A percentile compares a stretch with the other conserved stretches of the same genome.
These are phyloP conservation scores for Neonectria magnoliae DNA, from an alignment of 2,329 filamentous ascomycete genomes.

Conservation along the genomic window DNA sequence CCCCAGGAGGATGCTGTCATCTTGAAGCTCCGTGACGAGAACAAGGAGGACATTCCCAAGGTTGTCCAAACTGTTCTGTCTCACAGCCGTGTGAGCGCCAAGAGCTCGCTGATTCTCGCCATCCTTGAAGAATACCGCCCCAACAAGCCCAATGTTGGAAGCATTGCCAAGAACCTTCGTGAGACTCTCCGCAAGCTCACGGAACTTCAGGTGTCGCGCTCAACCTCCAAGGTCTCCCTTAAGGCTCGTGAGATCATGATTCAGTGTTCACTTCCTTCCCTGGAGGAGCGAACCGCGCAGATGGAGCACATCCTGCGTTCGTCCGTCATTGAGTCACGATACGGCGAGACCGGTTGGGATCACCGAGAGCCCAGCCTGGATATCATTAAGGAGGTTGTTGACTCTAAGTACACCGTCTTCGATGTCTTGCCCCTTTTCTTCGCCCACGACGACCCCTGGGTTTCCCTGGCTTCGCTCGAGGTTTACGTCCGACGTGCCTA, in stretches of 20 bases:
- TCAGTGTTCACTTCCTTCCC: conserved; percentile 92
- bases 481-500: conserved; percentile 97
- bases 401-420: conserved; percentile 98
- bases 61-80: conserved; percentile 92
- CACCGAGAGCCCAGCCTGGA: conserved; percentile 92
- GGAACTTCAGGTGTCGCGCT: conserved; percentile 77
- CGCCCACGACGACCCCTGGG: conserved; percentile 91
- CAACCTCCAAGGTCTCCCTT: conserved; percentile 92
- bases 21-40: conserved; percentile 90
- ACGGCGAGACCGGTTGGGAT: conserved; percentile 96
- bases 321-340: conserved; percentile 94
- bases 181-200: conserved; percentile 85
- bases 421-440: conserved; percentile 97
- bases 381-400: conserved; percentile 95
- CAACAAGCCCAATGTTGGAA: conserved; percentile 90
- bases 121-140: conserved; percentile 95
- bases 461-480: conserved; percentile 90
- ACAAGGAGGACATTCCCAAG: conserved; percentile 89
- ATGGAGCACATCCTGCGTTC: conserved; percentile 99
- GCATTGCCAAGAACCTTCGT: conserved; percentile 88
- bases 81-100: conserved; percentile 89
- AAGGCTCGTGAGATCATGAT: conserved; percentile 98
- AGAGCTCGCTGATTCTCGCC: conserved; percentile 92
- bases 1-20: conserved; percentile 95
- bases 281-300: conserved; percentile 93